Conservation (phyloP, 108 stramenopile genomes). For the Conticribra guillardii region DNA sequence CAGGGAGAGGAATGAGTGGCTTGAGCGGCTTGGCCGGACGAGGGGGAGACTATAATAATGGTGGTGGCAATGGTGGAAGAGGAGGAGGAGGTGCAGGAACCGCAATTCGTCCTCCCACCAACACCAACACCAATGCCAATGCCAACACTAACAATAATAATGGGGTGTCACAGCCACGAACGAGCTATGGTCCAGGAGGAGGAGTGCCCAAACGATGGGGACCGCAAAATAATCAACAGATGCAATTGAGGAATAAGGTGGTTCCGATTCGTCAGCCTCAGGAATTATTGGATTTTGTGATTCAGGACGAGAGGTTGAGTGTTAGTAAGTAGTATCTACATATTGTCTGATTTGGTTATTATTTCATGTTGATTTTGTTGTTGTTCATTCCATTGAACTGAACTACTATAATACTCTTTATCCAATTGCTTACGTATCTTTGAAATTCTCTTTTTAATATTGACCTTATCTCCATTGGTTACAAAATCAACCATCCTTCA, state of each 20-base stretch:
- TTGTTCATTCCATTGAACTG: background rate
- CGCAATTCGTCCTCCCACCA: conserved; percentile 1
- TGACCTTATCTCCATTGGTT: background rate
- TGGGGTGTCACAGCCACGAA: background rate
- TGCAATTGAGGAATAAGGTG: conserved; percentile 8
- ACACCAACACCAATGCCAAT: too few species aligned
- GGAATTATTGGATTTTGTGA: conserved; percentile 55
- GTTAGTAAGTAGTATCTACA: conserved; percentile 23
- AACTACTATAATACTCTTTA: too few species aligned
- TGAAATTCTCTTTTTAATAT: background rate
- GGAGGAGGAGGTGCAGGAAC: background rate
- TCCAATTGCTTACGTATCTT: background rate
- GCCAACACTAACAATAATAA: background rate
- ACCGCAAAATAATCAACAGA: background rate
- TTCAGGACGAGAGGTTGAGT: conserved; percentile 49
- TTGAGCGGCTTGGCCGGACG: background rate
- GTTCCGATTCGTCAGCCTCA: conserved; percentile 42
- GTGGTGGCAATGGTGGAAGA: background rate
- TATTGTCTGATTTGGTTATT: background rate
- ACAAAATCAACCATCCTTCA: background rate
- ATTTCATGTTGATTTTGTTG: background rate
- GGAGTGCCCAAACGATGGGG: background rate
- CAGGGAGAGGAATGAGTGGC: background rate
- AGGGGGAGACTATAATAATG: background rate
- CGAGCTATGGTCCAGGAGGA: background rate